Base-by-base conservation (phyloP, 495 filamentous ascomycete genomes). In the Penicillium pulvis region DNA sequence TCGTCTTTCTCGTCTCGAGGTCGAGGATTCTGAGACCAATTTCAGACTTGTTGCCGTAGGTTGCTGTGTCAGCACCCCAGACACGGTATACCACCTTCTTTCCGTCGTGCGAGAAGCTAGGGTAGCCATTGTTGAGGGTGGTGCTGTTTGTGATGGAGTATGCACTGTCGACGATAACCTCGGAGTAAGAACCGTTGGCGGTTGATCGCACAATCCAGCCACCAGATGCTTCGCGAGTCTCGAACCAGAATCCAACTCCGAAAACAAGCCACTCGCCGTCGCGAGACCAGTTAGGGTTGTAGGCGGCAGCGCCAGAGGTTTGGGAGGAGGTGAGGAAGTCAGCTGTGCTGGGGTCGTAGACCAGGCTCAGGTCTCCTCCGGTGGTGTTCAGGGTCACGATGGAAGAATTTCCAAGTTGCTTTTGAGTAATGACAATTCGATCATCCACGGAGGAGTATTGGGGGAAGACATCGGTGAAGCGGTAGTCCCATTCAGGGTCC, bases 391-490 rank as follows among this genome's bases (percentile, higher is more conserved):
- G 50, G 2, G 62, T 55, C 7, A 66, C 52, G 24, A 71, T 58
- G 30, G 67, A 68, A 6, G 69, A 66, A 55, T 68, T 66, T 53
- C 69, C 71, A 16, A 69, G 62, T 28, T 69, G 65, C 48, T 68
- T 71, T 42, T 69, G 52, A 0, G 71, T 71, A 11, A 70, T 63
- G 51, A 23, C 69, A 2, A 72, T 46, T 10, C 50, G 53, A 35
- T 65, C 61, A 16, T 66, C 46, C 19, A 47, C 45, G 8, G 53
- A 46, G 10, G 58, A 63, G 19, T 63, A 55, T 26, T 68, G 68
- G 4, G 71, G 71, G 59, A 72, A 72, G 5, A 74, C 69, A 47
- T 74, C 69, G 9, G 61, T 74, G 61, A 72, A 74, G 9, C 67
- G 69, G 50, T 74, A 74, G 3, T 71, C 71, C 71, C 71, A 74